Evolutionary conservation across 371 early-diverging fungal genomes (phyloP).

Genomic region (Haplosporangium sp.): DNA sequence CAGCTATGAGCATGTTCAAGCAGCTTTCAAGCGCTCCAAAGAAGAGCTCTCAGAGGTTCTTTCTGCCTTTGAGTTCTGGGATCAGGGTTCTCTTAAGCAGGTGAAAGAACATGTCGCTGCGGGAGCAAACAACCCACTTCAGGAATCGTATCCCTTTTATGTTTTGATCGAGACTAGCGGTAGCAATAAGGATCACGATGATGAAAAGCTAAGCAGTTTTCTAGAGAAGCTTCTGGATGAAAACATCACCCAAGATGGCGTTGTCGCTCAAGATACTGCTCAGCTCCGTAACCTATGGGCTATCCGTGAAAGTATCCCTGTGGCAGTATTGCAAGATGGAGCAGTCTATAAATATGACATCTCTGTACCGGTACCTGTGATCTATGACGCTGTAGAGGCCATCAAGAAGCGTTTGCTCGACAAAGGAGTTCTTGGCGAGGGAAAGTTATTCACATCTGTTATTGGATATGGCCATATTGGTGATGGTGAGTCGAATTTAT

Average conservation of each 20-base stretch:
- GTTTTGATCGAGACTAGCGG: slow-evolving; percentile 95
- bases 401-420: slow-evolving; percentile 75
- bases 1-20: slow-evolving; percentile 82
- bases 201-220: slow-evolving; percentile 80
- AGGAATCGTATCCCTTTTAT: slow-evolving; percentile 82
- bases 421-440: slow-evolving; percentile 67
- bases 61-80: slow-evolving; percentile 98
- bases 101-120: slow-evolving; percentile 74
- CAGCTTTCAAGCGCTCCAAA: slow-evolving; percentile 82
- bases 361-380: slow-evolving; percentile 84
- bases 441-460: slow-evolving; percentile 73
- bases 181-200: slow-evolving; percentile 92
- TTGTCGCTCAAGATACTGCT: slow-evolving; percentile 90
- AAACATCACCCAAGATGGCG: slow-evolving; percentile 86
- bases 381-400: slow-evolving; percentile 89
- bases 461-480: slow-evolving; percentile 95
- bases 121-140: slow-evolving; percentile 72
- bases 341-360: slow-evolving; percentile 94
- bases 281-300: slow-evolving; percentile 84
- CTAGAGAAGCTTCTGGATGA: slow-evolving; percentile 78
- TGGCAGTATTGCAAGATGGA: slow-evolving; percentile 87
- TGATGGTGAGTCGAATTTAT: slow-evolving; percentile 63
- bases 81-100: slow-evolving; percentile 74
- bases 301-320: slow-evolving; percentile 94
- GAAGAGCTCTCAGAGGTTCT: slow-evolving; percentile 90